Base-by-base conservation (phyloP, 495 filamentous ascomycete genomes). In the Penicillium ucsense region DNA sequence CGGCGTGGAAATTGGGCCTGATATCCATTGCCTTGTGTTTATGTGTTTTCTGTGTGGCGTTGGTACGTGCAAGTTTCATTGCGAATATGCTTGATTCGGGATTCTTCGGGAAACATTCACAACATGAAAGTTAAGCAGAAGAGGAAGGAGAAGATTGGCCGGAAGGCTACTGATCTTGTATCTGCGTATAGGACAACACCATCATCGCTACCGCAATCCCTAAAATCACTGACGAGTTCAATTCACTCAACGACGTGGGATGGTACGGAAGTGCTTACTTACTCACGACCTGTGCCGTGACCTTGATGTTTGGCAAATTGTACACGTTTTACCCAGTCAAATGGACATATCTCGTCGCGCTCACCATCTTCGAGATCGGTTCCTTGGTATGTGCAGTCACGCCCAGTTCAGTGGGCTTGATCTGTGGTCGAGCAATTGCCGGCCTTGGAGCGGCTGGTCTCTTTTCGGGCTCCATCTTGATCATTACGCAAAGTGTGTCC, bases 191-290 rank as follows among this genome's bases (percentile, higher is more conserved):
- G 72, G 82, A 85, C 59, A 83, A 85, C 52, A 86, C 87, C 5
- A 91, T 92, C 52, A 86, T 94, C 44, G 83, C 85, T 8, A 91
- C 87, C 0, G 88, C 88, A 11, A 90, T 91, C 45, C 88, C 88
- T 7, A 80, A 79, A 43, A 92, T 94, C 48, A 90, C 87, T 0
- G 82, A 88, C 59, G 64, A 86, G 38, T 94, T 92, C 64, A 71
- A 85, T 31, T 79, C 83, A 8, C 65, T 92, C 3, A 68, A 74
- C 12, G 87, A 91, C 56, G 83, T 94, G 0, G 87, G 85, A 41
- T 91, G 88, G 88, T 91, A 90, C 46, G 86, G 82, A 29, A 78
- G 75, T 52, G 67, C 72, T 3, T 78, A 77, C 52, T 75, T 95
- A 33, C 78, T 94, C 52, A 88, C 84, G 5, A 84, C 80, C 1